Evolutionary conservation across 2,329 filamentous ascomycete species (phyloP).

Genomic region (Microsporum ferrugineum): DNA sequence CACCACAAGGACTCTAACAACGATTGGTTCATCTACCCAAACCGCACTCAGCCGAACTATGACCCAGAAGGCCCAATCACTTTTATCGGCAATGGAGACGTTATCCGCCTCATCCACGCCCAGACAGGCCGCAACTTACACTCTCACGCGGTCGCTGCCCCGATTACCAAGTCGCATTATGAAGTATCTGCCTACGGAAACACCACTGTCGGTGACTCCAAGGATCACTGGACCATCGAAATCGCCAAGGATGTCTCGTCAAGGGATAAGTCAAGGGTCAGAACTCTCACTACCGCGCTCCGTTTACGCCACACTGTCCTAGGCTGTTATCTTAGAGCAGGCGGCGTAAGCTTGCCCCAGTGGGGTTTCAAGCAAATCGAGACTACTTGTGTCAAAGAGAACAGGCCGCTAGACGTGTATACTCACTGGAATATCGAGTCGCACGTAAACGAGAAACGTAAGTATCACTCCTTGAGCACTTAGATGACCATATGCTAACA

Average conservation of each 20-base stretch:
- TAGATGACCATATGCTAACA: slow-evolving; percentile 1
- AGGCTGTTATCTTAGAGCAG: slow-evolving; percentile 87
- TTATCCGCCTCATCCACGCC: slow-evolving; percentile 79
- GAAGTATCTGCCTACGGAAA: slow-evolving; percentile 97
- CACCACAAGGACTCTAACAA: slow-evolving; percentile 99
- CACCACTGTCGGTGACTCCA: slow-evolving; percentile 85
- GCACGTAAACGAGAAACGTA: slow-evolving; percentile 85
- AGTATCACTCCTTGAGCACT: slow-evolving; percentile 30
- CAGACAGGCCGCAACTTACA: slow-evolving; percentile 96
- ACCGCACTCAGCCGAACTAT: slow-evolving; percentile 63
- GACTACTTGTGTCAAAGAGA: slow-evolving; percentile 85
- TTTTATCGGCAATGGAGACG: slow-evolving; percentile 65
- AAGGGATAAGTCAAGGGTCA: slow-evolving; percentile 68
- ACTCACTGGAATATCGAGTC: slow-evolving; percentile 99
- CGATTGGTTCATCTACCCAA: slow-evolving; percentile 98
- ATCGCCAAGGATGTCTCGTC: slow-evolving; percentile 83
- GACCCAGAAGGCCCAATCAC: slow-evolving; percentile 57
- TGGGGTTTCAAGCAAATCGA: slow-evolving; percentile 99
- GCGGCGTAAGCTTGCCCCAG: slow-evolving; percentile 90
- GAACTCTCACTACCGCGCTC: slow-evolving; percentile 89
- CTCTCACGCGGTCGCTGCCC: slow-evolving; percentile 81
- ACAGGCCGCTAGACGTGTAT: slow-evolving; percentile 84
- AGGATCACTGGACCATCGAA: slow-evolving; percentile 94
- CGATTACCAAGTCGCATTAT: slow-evolving; percentile 75
- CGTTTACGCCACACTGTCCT: slow-evolving; percentile 70